Base-by-base conservation (phyloP, 768 basidiomycete species). In the Coprinopsis sp. region DNA sequence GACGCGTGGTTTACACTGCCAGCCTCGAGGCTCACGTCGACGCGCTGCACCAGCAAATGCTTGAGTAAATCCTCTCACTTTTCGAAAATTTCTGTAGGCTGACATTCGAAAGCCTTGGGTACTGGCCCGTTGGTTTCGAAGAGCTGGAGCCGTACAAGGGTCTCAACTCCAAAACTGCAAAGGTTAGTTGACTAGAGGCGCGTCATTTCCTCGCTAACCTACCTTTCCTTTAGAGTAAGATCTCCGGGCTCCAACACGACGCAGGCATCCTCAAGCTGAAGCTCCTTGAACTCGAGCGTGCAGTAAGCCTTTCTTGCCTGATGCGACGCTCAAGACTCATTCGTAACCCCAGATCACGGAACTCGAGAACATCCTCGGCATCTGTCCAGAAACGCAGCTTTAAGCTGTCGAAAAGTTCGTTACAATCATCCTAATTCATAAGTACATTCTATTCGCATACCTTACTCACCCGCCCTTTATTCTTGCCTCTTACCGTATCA, bases 1-100 rank as follows among this genome's bases (percentile, higher is more conserved):
- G 86, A 37, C 81, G 87, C 28, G 78, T 75, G 3, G 81, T 85
- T 19, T 89, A 88, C 53, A 78, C 78, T 10, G 76, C 85, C 4
- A 85, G 81, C 49, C 72, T 89, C 25, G 86, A 89, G 56, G 77
- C 78, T 0, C 83, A 87, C 53, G 76, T 88, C 51, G 84, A 88
- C 56, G 66, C 70, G 5, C 71, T 88, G 18, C 86, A 87, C 50
- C 67, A 71, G 10, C 79, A 81, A 52, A 57, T 87, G 14, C 61
- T 77, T 11, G 59, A 63, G 71, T 72, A 51, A 10, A 11, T 30
- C 21, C n/a, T 37, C 36, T 39, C 37, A 40, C 6, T n/a, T 16
- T 33, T 52, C 29, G 33, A 50, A 36, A 19, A n/a, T n/a, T n/a
- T n/a, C n/a, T n/a, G n/a, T n/a, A n/a, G n/a, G n/a, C n/a, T n/a